Percentiles rank a stretch among this genome's conserved stretches.
Evolutionary conservation across 768 basidiomycete species (phyloP).

Genomic region (Lentinula lateritia): DNA sequence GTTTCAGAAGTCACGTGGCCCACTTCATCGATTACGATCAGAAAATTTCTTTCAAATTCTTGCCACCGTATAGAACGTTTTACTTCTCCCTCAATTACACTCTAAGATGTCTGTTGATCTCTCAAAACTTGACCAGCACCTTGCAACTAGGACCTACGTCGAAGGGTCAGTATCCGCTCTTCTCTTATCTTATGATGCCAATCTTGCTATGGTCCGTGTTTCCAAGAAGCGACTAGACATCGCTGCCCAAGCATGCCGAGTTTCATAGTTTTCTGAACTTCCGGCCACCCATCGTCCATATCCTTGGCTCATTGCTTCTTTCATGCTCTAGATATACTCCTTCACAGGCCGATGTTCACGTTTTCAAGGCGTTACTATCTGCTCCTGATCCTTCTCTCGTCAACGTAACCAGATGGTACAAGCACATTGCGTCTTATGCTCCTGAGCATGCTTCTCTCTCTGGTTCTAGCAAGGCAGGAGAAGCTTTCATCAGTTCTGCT

Average conservation of each 20-base stretch:
- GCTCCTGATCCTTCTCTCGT: conserved; percentile 66
- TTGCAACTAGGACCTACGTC: conserved; percentile 81
- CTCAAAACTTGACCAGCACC: conserved; percentile 77
- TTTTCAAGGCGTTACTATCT: conserved; percentile 75
- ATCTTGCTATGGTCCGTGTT: conserved; percentile 31
- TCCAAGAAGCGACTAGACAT: conserved; percentile 41
- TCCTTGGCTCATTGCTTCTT: conserved; percentile 5
- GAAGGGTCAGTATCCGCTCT: conserved; percentile 64
- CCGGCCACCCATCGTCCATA: conserved; percentile 5
- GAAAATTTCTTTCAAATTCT: not conserved
- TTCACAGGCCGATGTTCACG: conserved; percentile 90
- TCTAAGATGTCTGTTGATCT: conserved; percentile 63
- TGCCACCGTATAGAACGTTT: not conserved
- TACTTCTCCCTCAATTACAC: conserved; percentile 15
- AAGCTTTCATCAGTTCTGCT: conserved; percentile 59
- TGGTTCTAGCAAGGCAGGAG: conserved; percentile 80
- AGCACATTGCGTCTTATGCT: conserved; percentile 84
- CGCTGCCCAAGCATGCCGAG: conserved; percentile 57
- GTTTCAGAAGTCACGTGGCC: not conserved
- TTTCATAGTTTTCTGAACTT: conserved; percentile 26
- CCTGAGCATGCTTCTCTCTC: conserved; percentile 74
- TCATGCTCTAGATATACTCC: conserved; percentile 67
- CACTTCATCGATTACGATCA: not conserved
- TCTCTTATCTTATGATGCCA: not conserved
- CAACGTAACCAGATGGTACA: conserved; percentile 87